Conservation (phyloP, 2,329 filamentous ascomycete genomes). For the Teratosphaeria pseudoeucalypti region DNA sequence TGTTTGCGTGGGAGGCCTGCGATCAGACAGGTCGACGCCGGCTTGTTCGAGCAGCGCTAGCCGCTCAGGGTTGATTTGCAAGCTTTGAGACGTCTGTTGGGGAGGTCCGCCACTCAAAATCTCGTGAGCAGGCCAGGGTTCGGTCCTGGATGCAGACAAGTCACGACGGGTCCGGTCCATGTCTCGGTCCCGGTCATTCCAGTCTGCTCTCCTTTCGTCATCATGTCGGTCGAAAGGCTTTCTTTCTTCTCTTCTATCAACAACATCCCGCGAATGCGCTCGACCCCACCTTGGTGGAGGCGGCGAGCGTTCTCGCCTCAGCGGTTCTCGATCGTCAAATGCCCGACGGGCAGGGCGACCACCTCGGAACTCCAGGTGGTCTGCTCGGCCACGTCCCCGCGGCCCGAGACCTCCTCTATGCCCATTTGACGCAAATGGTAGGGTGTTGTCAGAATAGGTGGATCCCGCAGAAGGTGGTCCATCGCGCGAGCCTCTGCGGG, state of each 20-base stretch:
- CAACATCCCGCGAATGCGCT: slow-evolving; percentile 27
- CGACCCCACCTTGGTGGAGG: slow-evolving; percentile 36
- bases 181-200: slow-evolving; percentile 30
- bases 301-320: slow-evolving; percentile 38
- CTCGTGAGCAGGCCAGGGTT: slow-evolving; percentile 18
- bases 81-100: slow-evolving; percentile 11
- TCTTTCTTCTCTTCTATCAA: slow-evolving; percentile 35
- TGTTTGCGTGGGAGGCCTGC: slow-evolving; percentile 12
- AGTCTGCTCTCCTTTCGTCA: slow-evolving; percentile 29
- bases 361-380: slow-evolving; percentile 10
- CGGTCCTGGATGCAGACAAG: slow-evolving; percentile 17
- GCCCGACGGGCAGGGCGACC: slow-evolving; percentile 42
- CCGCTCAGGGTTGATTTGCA: slow-evolving; percentile 23
- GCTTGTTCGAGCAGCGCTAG: slow-evolving; percentile 23
- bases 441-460: slow-evolving; percentile 53
- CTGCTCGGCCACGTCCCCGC: slow-evolving; percentile 4
- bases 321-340: slow-evolving; percentile 45
- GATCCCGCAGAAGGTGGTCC: slow-evolving; percentile 63
- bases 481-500: slow-evolving; percentile 59
- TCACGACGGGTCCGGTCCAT: slow-evolving; percentile 25
- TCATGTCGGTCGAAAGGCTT: slow-evolving; percentile 34
- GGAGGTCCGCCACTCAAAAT: slow-evolving; percentile 10
- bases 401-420: slow-evolving; percentile 43
- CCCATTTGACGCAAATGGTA: slow-evolving; percentile 45
- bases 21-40: slow-evolving; percentile 17